Percentiles rank a stretch among this genome's conserved stretches.
phyloP scores from a whole-genome alignment of 2,329 filamentous ascomycete species.

The Penicillium sp. region DNA sequence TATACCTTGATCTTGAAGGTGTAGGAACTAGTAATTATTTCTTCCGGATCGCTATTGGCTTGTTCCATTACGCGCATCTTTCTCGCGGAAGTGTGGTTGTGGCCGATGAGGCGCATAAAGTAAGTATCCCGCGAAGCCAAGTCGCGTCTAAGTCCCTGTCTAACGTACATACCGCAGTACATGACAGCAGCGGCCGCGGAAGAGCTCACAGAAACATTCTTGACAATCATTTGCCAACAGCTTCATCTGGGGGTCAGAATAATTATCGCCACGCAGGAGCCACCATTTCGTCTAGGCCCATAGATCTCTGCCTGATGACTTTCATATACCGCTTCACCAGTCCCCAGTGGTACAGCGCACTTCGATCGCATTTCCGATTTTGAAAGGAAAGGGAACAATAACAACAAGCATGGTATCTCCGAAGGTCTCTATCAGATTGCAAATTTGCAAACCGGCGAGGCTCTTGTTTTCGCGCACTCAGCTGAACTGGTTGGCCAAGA shows the following conservation, averaged over 20 bases:
- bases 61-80: conserved; percentile 64
- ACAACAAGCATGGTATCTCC: not conserved
- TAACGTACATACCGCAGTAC: conserved; percentile 13
- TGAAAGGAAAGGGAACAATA: not conserved
- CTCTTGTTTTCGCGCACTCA: conserved; percentile 30
- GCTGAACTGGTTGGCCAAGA: conserved; percentile 25
- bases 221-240: conserved; percentile 68
- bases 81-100: conserved; percentile 66
- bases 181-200: conserved; percentile 21
- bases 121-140: conserved; percentile 28
- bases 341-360: conserved; percentile 52
- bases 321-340: conserved; percentile 72
- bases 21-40: conserved; percentile 20
- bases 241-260: conserved; percentile 69
- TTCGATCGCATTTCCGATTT: conserved; percentile 52
- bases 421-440: conserved; percentile 29
- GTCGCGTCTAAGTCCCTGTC: not conserved
- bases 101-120: conserved; percentile 79
- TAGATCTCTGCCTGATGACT: conserved; percentile 71
- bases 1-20: conserved; percentile 28
- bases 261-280: conserved; percentile 75
- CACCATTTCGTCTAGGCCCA: conserved; percentile 67
- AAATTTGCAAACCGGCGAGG: conserved; percentile 31
- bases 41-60: conserved; percentile 73
- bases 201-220: conserved; percentile 62